These are phyloP conservation scores for Papiliotrema fonsecae DNA, from an alignment of 1,284 basidiomycete genomes.

Conservation along the genomic window DNA sequence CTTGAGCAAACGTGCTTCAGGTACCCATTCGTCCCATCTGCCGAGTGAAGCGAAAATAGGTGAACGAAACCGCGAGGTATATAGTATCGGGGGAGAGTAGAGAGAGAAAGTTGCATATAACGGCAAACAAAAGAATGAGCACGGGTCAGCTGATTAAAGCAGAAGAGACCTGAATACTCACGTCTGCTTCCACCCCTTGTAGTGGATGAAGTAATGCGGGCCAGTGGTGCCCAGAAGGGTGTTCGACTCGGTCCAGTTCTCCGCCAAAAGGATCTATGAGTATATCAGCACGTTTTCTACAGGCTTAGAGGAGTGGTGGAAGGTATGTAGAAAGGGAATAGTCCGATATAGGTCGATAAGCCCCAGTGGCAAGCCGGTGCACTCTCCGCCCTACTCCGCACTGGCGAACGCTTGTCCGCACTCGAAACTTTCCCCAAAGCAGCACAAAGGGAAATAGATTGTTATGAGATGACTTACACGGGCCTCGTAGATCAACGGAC, in stretches of 20 bases:
- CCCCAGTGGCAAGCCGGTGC: background rate
- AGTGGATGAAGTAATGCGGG: slow-evolving; percentile 91
- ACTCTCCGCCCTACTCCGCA: no score
- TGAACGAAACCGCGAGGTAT: background rate
- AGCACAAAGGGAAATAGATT: slow-evolving; percentile 6
- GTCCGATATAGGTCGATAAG: no score
- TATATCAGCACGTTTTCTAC: background rate
- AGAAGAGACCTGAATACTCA: slow-evolving; percentile 50
- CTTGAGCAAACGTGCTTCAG: slow-evolving; percentile 75
- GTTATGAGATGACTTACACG: slow-evolving; percentile 54
- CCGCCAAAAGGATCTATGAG: slow-evolving; percentile 66
- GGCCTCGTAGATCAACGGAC: slow-evolving; percentile 89
- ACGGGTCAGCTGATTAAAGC: background rate
- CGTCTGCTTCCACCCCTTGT: slow-evolving; percentile 99
- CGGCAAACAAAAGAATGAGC: background rate
- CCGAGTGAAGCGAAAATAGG: slow-evolving; percentile 5
- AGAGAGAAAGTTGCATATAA: background rate
- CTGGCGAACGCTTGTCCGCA: no score
- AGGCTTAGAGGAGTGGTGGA: no score
- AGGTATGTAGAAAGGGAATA: no score
- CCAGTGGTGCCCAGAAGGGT: slow-evolving; percentile 64
- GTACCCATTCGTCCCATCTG: slow-evolving; percentile 99
- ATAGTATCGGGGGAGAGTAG: background rate
- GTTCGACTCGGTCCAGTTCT: slow-evolving; percentile 67
- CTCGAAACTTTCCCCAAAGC: slow-evolving; percentile 13